Percentiles rank a stretch among this genome's conserved stretches.
Conservation (phyloP, 257 asterid genomes). For the Solanum microdontum region DNA sequence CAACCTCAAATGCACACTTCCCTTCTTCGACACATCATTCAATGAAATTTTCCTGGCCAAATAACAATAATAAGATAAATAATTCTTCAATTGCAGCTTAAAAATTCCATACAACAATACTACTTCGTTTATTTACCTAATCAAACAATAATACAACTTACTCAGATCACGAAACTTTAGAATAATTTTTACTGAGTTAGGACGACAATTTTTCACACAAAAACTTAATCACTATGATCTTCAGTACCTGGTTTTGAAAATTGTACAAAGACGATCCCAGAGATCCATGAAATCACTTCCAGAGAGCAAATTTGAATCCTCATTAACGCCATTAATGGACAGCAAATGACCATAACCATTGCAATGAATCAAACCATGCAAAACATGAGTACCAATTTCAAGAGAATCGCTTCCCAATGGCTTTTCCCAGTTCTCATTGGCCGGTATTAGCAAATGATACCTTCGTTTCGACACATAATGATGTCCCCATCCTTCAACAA, state of each 20-base stretch:
- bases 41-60: constrained; percentile 52
- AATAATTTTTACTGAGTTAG: neutral
- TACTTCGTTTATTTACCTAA: neutral
- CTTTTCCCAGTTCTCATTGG: constrained; percentile 27
- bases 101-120: neutral
- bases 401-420: constrained; percentile 27
- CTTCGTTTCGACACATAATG: constrained; percentile 66
- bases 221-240: neutral
- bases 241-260: constrained; percentile 48
- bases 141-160: neutral
- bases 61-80: neutral
- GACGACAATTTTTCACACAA: neutral
- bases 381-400: constrained; percentile 26
- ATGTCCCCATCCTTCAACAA: constrained; percentile 73
- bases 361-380: constrained; percentile 68
- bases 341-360: constrained; percentile 80
- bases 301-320: constrained; percentile 18
- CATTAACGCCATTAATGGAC: constrained; percentile 31
- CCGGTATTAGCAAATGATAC: constrained; percentile 64
- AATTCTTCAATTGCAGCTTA: neutral
- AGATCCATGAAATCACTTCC: constrained; percentile 49
- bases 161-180: neutral
- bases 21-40: constrained; percentile 21
- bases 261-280: constrained; percentile 66
- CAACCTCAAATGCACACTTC: constrained; percentile 36